Percentiles rank a stretch among this genome's conserved stretches.
phyloP scores from a whole-genome alignment of 345 rosid genomes.

The Ceriops decandra region DNA sequence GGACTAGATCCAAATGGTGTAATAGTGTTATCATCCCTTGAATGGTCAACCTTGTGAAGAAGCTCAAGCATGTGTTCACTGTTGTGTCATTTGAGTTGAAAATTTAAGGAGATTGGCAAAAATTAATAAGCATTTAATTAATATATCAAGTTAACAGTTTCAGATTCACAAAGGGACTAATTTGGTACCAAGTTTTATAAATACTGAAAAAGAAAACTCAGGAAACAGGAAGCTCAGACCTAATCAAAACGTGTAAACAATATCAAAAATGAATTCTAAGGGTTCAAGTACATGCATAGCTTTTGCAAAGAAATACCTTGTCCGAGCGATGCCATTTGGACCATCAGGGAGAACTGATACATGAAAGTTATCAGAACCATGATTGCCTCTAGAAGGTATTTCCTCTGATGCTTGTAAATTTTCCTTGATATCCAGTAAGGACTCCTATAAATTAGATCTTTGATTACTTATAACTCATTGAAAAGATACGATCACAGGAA shows the following conservation, averaged over 20 bases:
- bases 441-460: constrained; percentile 21
- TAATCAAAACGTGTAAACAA: neutral
- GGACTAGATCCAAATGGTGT: constrained; percentile 18
- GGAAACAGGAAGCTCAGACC: neutral
- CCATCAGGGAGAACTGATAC: constrained; percentile 25
- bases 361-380: neutral
- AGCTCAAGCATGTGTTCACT: constrained; percentile 43
- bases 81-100: constrained; percentile 11
- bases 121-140: neutral
- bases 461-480: neutral
- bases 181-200: neutral
- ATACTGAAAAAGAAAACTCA: neutral
- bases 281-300: constrained; percentile 9
- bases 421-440: constrained; percentile 16
- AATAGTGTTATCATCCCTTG: constrained; percentile 22
- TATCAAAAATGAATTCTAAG: constrained; percentile 1
- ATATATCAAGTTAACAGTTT: neutral
- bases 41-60: constrained; percentile 35
- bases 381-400: constrained; percentile 24
- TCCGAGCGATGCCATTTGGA: constrained; percentile 24
- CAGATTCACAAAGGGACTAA: neutral
- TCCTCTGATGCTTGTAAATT: constrained; percentile 24
- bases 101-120: neutral
- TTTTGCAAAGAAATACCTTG: constrained; percentile 28
- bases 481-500: constrained; percentile 1